Base-by-base conservation (phyloP, 2,329 filamentous ascomycete genomes). In the Alternaria arbusti region DNA sequence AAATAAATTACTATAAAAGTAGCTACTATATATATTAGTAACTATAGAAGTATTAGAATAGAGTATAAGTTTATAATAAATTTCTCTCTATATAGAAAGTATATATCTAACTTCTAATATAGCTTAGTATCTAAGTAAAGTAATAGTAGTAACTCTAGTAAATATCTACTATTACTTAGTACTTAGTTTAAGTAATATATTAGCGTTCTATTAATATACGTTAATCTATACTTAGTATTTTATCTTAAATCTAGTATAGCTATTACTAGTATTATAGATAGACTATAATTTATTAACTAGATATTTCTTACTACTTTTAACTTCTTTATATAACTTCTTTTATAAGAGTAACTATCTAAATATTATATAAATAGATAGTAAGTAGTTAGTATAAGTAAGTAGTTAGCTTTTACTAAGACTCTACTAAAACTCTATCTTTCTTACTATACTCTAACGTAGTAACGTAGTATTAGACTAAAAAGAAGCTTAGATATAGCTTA, bases 11-110 rank as follows among this genome's bases (percentile, higher is more conserved):
- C 58, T 64, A 50, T 20, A 54, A 23, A 12, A 58, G 54, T 43
- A 13, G 20, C 54, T 64, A 25, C 58, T 57, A 55, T 17, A 55
- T 12, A 13, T 23, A 46, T n/a, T 57, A 57, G 49, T 15, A 64
- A 44, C 49, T 15, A 64, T 64, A 54, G 58, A 61, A 54, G 54
- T 54, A 17, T 51, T 64, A 10, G 17, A 58, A 46, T 57, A 64
- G 44, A 49, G 54, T 64, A n/a, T 32, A 25, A 61, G 43, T 61
- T 32, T 6, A 28, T 12, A 54, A 11, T 6, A 61, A 44, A 64
- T 56, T 32, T 49, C 32, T 51, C 10, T 54, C 32, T 45, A 44
- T 44, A 26, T 36, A 59, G 45, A 59, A 25, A 58, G 12, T 57
- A 10, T 30, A 64, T 25, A 54, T 5, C 30, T 61, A 58, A 64